These are phyloP conservation scores for Aureobasidium sp. DNA, from an alignment of 2,329 filamentous ascomycete genomes.

Conservation along the genomic window DNA sequence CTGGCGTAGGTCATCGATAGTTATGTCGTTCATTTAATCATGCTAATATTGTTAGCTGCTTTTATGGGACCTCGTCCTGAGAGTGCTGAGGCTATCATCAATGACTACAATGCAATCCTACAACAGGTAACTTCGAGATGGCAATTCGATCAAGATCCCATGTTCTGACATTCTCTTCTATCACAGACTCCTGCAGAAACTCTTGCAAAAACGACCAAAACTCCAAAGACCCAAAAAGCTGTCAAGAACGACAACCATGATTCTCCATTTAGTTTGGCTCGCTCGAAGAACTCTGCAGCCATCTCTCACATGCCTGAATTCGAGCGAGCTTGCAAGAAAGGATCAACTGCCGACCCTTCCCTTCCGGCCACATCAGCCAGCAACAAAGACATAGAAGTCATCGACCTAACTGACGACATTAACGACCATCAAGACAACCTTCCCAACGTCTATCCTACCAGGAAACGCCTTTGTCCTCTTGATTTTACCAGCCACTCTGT, in stretches of 20 bases:
- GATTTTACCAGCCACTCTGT: background rate
- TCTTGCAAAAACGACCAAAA: background rate
- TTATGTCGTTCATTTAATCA: background rate
- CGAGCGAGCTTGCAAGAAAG: background rate
- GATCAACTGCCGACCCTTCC: background rate
- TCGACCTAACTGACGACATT: background rate
- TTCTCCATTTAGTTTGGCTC: background rate
- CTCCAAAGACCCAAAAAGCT: background rate
- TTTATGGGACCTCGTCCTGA: background rate
- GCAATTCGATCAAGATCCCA: background rate
- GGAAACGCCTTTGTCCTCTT: background rate
- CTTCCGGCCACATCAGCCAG: background rate
- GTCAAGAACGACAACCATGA: background rate
- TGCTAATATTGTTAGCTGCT: background rate
- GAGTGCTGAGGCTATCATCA: background rate
- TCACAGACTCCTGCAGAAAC: background rate
- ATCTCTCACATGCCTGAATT: background rate
- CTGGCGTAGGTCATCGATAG: background rate
- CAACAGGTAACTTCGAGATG: background rate
- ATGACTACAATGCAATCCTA: background rate
- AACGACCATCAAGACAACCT: no score
- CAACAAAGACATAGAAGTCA: background rate
- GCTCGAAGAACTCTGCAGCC: background rate
- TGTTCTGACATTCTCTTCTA: background rate
- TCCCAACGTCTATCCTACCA: background rate